phyloP scores from a whole-genome alignment of 1,284 basidiomycete genomes.

The Agaricales sp. region DNA sequence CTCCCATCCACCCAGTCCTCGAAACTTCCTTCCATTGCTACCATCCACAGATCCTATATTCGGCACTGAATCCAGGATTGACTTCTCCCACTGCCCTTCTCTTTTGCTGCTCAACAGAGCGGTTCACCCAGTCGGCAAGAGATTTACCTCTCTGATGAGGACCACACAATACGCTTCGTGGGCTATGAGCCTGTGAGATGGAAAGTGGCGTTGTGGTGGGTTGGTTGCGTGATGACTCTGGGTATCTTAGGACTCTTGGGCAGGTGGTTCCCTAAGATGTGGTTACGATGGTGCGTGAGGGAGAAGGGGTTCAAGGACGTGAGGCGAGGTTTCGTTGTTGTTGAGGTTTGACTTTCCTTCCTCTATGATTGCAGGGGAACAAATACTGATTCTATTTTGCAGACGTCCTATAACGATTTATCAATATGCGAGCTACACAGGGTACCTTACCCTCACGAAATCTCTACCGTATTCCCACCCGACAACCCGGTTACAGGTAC shows the following conservation, averaged over 20 bases:
- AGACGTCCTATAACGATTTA: conserved; percentile 80
- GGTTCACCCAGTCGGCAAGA: conserved; percentile 80
- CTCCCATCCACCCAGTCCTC: conserved; percentile 56
- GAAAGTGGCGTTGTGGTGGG: conserved; percentile 65
- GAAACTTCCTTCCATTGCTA: conserved; percentile 45
- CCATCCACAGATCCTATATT: conserved; percentile 69
- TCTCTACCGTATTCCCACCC: conserved; percentile 67
- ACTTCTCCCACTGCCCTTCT: conserved; percentile 61
- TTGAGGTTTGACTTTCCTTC: conserved; percentile 60
- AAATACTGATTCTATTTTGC: conserved; percentile 12
- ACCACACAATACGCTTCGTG: conserved; percentile 80
- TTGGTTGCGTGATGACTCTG: conserved; percentile 59
- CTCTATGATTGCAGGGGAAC: conserved; percentile 1
- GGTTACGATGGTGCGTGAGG: conserved; percentile 81
- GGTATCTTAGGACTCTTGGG: conserved; percentile 80
- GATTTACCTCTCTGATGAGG: conserved; percentile 87
- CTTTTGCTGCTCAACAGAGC: conserved; percentile 53
- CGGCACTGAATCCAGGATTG: conserved; percentile 70
- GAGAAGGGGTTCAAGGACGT: conserved; percentile 79
- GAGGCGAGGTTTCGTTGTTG: conserved; percentile 68
- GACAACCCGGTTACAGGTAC: not conserved
- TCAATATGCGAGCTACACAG: conserved; percentile 64
- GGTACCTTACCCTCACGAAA: conserved; percentile 65
- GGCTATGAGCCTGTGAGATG: conserved; percentile 73
- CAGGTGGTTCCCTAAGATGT: conserved; percentile 88